Conservation (phyloP, 108 stramenopile genomes). For the Conticribra guillardii region DNA sequence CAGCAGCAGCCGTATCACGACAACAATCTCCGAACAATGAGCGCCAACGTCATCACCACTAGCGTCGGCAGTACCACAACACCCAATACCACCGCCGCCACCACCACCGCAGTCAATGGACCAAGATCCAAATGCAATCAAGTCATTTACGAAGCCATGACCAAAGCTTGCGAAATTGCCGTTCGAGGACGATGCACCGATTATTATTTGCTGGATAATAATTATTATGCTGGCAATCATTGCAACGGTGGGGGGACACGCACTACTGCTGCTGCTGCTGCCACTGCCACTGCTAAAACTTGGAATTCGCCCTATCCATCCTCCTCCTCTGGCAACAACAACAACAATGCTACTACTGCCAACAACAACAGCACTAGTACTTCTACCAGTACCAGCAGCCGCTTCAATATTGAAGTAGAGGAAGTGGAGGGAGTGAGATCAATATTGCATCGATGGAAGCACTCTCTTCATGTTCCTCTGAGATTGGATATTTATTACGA, state of each 20-base stretch:
- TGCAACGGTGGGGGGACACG: no score
- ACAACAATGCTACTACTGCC: constrained; percentile 11
- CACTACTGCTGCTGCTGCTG: not conserved
- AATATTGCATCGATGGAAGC: constrained; percentile 57
- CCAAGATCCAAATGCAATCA: constrained; percentile 87
- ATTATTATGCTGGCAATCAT: no score
- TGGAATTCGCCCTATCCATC: not conserved
- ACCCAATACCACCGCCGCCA: not conserved
- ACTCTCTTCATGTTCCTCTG: constrained; percentile 73
- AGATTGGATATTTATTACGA: constrained; percentile 87
- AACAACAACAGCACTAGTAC: constrained; percentile 25
- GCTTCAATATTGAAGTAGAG: constrained; percentile 79
- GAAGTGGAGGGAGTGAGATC: constrained; percentile 64
- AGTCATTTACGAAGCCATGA: constrained; percentile 88
- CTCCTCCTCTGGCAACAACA: constrained; percentile 16
- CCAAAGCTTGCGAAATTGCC: constrained; percentile 83
- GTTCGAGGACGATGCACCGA: constrained; percentile 66
- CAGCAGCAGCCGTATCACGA: not conserved
- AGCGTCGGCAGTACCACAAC: not conserved
- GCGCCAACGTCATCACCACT: not conserved
- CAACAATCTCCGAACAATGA: not conserved
- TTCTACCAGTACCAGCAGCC: not conserved
- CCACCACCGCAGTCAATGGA: not conserved
- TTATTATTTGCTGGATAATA: no score
- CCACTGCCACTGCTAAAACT: not conserved